Evolutionary conservation across 179 eudicot genomes (phyloP).

Genomic region (Monotropa hypopitys): DNA sequence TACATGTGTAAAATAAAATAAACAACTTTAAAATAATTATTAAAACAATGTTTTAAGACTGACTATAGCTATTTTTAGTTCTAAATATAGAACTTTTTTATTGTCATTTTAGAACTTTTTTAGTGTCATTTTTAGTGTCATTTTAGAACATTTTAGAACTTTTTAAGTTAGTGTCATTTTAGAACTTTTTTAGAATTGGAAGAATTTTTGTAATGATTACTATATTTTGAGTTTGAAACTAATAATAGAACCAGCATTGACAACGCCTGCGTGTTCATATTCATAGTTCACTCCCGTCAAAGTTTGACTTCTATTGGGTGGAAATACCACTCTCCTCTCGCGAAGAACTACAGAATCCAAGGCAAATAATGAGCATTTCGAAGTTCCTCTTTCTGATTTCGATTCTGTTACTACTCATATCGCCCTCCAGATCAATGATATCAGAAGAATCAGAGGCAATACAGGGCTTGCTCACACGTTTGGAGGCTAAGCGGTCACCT

Average conservation of each 20-base stretch:
- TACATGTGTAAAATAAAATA: no score
- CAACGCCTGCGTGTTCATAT: background rate
- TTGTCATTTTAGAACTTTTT: background rate
- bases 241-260: no score
- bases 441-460: constrained; percentile 27
- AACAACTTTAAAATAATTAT: no score
- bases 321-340: background rate
- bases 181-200: no score
- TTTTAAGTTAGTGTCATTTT: no score
- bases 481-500: constrained; percentile 42
- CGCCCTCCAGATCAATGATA: constrained; percentile 15
- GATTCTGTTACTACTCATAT: constrained; percentile 6
- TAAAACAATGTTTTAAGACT: no score
- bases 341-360: background rate
- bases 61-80: no score
- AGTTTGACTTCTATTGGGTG: background rate
- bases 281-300: background rate
- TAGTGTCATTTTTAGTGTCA: background rate
- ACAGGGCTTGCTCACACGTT: constrained; percentile 27
- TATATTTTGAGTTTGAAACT: background rate
- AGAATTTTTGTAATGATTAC: no score
- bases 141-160: no score
- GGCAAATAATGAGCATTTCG: background rate
- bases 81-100: no score
- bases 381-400: constrained; percentile 9